Base-by-base conservation (phyloP, 2,329 filamentous ascomycete genomes). In the Setomelanomma holmii region DNA sequence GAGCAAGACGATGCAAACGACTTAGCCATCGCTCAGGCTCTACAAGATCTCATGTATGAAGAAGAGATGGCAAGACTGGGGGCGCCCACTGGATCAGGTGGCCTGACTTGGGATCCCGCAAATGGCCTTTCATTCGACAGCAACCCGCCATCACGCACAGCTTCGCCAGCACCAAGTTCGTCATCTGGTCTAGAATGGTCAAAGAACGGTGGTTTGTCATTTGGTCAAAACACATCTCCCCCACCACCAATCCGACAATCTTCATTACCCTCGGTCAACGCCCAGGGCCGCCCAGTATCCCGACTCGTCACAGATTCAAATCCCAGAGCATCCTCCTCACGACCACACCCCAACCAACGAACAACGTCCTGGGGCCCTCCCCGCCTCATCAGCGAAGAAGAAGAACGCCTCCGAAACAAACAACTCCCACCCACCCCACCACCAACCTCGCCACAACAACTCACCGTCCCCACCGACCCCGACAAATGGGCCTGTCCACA, bases 1-100 rank as follows among this genome's bases (percentile, higher is more conserved):
- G 91, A 96, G 60, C 90, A 96, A 71, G 91, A 96, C 49, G 88
- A 92, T 62, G 93, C 91, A 3, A 96, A 96, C 64, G 91, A 96
- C 49, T 82, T 85, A 20, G 93, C 93, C 4, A 96, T 96, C 55
- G 86, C 91, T 46, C 86, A 93, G 66, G 92, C 92, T 0, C 79
- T 96, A 24, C 92, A 90, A 78, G 93, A 97, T 66, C 79, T 96
- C 16, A 88, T 95, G 21, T 89, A 96, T 68, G 87, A 96, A 69
- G 92, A 96, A 56, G 83, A 86, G 58, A 75, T 79, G 60, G 63
- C 68, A 41, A 77, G 76, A 56, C 60, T 78, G 17, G 68, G 47
- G 80, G 78, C 51, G 23, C 68, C 71, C 8, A 71, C 62, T 14
- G 69, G 67, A 11, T 63, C 49, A 33, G 73, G 73, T 17, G 73